These are phyloP conservation scores for Camellia lanceoleosa DNA, from an alignment of 148 eudicot species.

Conservation along the genomic window DNA sequence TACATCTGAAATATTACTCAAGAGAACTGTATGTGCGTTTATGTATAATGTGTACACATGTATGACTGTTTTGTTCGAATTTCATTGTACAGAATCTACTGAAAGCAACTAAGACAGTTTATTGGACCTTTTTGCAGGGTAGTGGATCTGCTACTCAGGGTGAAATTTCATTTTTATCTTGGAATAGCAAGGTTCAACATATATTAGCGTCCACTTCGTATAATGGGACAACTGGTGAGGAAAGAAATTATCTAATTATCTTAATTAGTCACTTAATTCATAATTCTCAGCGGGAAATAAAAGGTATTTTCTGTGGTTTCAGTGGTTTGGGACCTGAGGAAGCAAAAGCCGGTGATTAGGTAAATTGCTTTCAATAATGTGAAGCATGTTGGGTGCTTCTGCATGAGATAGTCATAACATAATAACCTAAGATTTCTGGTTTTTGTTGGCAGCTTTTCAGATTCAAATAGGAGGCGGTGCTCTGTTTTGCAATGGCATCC, in stretches of 20 bases:
- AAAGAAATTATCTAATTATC: neutral
- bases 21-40: neutral
- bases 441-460: constrained; percentile 66
- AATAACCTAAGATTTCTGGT: neutral
- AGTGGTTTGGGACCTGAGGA: constrained; percentile 98
- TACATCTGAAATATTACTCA: neutral
- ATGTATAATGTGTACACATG: neutral
- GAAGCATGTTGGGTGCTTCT: neutral
- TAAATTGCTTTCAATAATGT: constrained; percentile 23
- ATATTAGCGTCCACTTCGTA: constrained; percentile 88
- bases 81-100: neutral
- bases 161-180: constrained; percentile 90
- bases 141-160: constrained; percentile 83
- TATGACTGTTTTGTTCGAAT: neutral
- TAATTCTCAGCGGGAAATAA: constrained; percentile 10
- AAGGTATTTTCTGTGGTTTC: constrained; percentile 20
- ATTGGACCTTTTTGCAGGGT: constrained; percentile 50
- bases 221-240: constrained; percentile 87
- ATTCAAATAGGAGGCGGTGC: constrained; percentile 75
- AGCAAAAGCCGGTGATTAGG: constrained; percentile 95
- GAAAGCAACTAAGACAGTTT: constrained; percentile 7
- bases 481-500: constrained; percentile 99
- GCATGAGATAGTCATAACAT: neutral
- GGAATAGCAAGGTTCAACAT: constrained; percentile 91
- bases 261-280: neutral